Base-by-base conservation (phyloP, 352 stramenopile species). In the Phytophthora tubulina region DNA sequence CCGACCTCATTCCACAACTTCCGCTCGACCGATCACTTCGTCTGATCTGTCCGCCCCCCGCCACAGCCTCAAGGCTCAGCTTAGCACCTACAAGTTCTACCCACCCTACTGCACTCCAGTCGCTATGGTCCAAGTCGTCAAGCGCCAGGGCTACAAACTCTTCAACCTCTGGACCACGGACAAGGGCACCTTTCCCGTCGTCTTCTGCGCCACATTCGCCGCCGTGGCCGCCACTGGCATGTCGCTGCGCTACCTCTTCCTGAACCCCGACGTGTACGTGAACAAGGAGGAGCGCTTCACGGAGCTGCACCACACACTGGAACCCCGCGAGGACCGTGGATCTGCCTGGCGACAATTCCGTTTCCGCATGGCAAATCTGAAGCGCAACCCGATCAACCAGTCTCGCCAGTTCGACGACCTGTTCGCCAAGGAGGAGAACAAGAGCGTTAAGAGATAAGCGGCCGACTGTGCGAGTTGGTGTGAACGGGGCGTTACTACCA, bases 341-440 rank as follows among this genome's bases (percentile, higher is more conserved):
- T n/a, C n/a, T n/a, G n/a, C n/a, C n/a, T 91, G 84, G 84, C 81
- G 84, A 33, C 78, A 87, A 64, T 84, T 83, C 79, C 84, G 84
- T 53, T 91, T 90, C 73, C 72, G 76, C 49, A 81, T 91, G 65
- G 84, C 84, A 30, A 91, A 89, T 69, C 68, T 89, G 30, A 57
- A 81, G 60, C 80, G 81, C 72, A 91, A 91, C 73, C 79, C 81
- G 42, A 91, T 91, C 73, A 91, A 91, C 78, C 81, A 91, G 79
- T 91, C 81, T 15, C 79, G 74, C 27, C 78, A 85, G 63, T 89
- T 86, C 70, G 81, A 91, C 70, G 58, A 78, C 9, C 59, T 88
- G 10, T 89, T 85, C 66, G 76, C 75, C 46, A 85, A 85, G 62
- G 55, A 78, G 6, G 78, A 88, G 68, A 91, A 91, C 79, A 50